Conservation (phyloP, 2,329 filamentous ascomycete species). For the Exophiala alcalophila region DNA sequence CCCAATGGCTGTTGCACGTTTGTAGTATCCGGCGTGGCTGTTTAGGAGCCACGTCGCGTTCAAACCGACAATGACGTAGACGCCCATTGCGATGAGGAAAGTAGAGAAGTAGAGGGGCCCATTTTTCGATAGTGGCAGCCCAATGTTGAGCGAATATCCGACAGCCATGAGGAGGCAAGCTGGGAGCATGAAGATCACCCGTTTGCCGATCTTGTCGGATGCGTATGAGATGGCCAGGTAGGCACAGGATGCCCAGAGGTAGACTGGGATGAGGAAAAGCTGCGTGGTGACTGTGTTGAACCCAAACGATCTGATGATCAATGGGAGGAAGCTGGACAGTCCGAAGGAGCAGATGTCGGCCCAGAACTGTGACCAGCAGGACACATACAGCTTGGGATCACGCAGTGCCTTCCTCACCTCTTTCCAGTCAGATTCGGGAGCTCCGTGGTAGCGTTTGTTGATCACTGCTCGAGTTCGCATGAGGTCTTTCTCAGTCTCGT, state of each 20-base stretch:
- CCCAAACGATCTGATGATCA: slow-evolving; percentile 53
- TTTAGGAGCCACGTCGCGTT: slow-evolving; percentile 50
- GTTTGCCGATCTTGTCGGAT: too few relatives aligned
- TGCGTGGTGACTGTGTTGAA: slow-evolving; percentile 52
- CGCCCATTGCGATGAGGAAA: slow-evolving; percentile 48
- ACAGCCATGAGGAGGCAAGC: slow-evolving; percentile 47
- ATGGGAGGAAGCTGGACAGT: slow-evolving; percentile 58
- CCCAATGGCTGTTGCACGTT: slow-evolving; percentile 49
- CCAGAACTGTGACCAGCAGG: slow-evolving; percentile 51
- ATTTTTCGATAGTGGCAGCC: slow-evolving; percentile 49
- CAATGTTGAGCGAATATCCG: slow-evolving; percentile 51
- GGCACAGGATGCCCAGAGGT: slow-evolving; percentile 47
- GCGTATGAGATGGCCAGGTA: slow-evolving; percentile 48
- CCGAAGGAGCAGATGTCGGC: slow-evolving; percentile 54
- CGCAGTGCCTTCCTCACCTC: slow-evolving; percentile 49
- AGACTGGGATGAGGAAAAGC: slow-evolving; percentile 57
- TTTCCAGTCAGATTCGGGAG: slow-evolving; percentile 50
- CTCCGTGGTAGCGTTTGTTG: slow-evolving; percentile 49
- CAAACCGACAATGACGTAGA: slow-evolving; percentile 49
- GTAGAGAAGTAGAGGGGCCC: slow-evolving; percentile 52
- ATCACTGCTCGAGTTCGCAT: slow-evolving; percentile 50
- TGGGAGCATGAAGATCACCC: slow-evolving; percentile 35
- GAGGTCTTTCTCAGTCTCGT: slow-evolving; percentile 48
- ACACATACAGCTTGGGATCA: slow-evolving; percentile 54
- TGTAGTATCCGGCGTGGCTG: slow-evolving; percentile 49